Conservation (phyloP, 2,329 filamentous ascomycete genomes). For the Purpureocillium lavendulum region DNA sequence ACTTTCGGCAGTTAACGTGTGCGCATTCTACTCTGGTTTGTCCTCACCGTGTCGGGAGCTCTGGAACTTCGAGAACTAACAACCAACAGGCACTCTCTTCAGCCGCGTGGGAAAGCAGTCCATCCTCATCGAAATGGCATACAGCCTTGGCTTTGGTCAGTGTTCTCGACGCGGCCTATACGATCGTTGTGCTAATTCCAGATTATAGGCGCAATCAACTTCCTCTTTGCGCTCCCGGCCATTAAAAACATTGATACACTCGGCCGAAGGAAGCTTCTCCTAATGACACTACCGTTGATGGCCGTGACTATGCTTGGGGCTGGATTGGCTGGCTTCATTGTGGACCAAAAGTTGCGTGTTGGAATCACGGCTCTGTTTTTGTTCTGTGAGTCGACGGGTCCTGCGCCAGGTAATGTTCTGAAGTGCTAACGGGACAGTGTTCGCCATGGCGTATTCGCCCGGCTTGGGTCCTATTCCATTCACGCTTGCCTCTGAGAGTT, state of each 20-base stretch:
- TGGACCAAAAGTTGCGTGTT: slow-evolving; percentile 8
- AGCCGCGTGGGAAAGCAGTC: slow-evolving; percentile 11
- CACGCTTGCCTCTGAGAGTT: slow-evolving; percentile 41
- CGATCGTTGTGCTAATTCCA: background rate
- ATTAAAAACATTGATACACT: slow-evolving; percentile 23
- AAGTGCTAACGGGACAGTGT: slow-evolving; percentile 16
- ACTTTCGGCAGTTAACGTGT: slow-evolving; percentile 23
- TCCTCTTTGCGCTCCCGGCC: slow-evolving; percentile 31
- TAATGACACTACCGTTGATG: slow-evolving; percentile 35
- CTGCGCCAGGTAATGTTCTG: background rate
- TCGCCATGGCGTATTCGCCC: slow-evolving; percentile 33
- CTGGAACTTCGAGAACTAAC: background rate
- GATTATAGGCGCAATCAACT: slow-evolving; percentile 26
- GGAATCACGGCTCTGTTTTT: slow-evolving; percentile 27
- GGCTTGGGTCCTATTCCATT: slow-evolving; percentile 37
- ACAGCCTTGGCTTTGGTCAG: slow-evolving; percentile 22
- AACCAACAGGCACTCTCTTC: slow-evolving; percentile 13
- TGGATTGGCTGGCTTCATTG: slow-evolving; percentile 22
- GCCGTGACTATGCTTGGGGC: slow-evolving; percentile 30
- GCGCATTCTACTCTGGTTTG: slow-evolving; percentile 35
- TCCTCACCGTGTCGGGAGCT: background rate
- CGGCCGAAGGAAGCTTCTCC: slow-evolving; percentile 33
- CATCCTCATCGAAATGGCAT: slow-evolving; percentile 15
- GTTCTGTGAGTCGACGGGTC: slow-evolving; percentile 13
- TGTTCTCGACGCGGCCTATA: background rate